Conservation (phyloP, 257 asterid genomes). For the Jaltomata sinuosa region DNA sequence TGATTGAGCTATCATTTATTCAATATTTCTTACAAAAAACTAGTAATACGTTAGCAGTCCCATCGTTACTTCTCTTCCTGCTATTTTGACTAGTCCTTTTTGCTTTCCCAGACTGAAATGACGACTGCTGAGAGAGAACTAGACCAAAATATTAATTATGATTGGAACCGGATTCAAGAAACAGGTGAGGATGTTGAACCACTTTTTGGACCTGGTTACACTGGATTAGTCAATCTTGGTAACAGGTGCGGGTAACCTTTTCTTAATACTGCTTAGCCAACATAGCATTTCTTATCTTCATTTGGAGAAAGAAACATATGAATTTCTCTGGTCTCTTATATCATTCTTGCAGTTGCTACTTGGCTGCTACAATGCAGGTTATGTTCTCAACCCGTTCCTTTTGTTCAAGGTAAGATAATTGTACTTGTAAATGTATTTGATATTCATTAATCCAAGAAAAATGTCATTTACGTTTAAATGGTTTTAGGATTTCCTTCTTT, state of each 20-base stretch:
- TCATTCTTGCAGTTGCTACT: constrained; percentile 70
- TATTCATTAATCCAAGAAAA: background rate
- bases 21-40: background rate
- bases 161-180: constrained; percentile 99
- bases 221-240: constrained; percentile 96
- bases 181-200: constrained; percentile 85
- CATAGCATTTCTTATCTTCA: background rate
- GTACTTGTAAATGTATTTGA: background rate
- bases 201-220: constrained; percentile 91
- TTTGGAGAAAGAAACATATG: background rate
- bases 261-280: background rate
- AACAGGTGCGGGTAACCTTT: constrained; percentile 52
- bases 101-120: constrained; percentile 75
- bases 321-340: constrained; percentile 3
- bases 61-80: background rate
- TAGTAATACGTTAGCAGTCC: background rate
- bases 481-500: background rate
- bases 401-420: constrained; percentile 55
- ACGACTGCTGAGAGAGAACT: constrained; percentile 98
- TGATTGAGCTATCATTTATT: background rate
- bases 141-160: constrained; percentile 86
- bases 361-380: constrained; percentile 98
- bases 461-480: background rate
- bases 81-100: background rate
- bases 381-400: constrained; percentile 74